Percentiles rank a stretch among this genome's conserved stretches.
phyloP scores from a whole-genome alignment of 2,329 filamentous ascomycete genomes.

The Seiridium unicorne region DNA sequence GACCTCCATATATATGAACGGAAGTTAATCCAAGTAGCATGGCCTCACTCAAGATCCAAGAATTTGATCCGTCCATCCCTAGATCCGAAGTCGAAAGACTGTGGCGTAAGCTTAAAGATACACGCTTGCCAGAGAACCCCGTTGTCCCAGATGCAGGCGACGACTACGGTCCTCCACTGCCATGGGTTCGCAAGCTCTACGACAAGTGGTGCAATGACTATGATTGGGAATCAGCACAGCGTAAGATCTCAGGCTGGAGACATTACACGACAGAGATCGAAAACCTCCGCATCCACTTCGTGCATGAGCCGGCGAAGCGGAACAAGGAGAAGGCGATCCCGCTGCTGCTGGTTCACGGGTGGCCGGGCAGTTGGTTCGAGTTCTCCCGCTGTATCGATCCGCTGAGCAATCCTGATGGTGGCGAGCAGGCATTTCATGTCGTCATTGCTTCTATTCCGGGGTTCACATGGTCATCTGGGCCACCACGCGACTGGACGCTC shows the following conservation, averaged over 20 bases:
- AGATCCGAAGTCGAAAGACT: slow-evolving; percentile 11
- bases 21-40: background rate
- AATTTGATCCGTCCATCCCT: slow-evolving; percentile 8
- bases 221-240: slow-evolving; percentile 15
- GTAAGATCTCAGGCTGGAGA: slow-evolving; percentile 9
- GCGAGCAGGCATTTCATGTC: slow-evolving; percentile 28
- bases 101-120: slow-evolving; percentile 11
- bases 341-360: slow-evolving; percentile 40
- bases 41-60: background rate
- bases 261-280: slow-evolving; percentile 17
- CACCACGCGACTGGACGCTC: slow-evolving; percentile 31
- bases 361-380: slow-evolving; percentile 43
- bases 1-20: background rate
- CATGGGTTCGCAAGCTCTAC: slow-evolving; percentile 15
- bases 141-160: slow-evolving; percentile 12
- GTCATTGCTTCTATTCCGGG: slow-evolving; percentile 38
- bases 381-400: slow-evolving; percentile 36
- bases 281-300: slow-evolving; percentile 22
- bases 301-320: slow-evolving; percentile 15
- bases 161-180: slow-evolving; percentile 9
- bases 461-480: slow-evolving; percentile 31
- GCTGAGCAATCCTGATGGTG: slow-evolving; percentile 23
- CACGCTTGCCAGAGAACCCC: slow-evolving; percentile 9
- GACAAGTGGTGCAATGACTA: slow-evolving; percentile 10
- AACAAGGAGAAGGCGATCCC: slow-evolving; percentile 29